phyloP scores from a whole-genome alignment of 306 rosid genomes.

The Quillaja saponaria region DNA sequence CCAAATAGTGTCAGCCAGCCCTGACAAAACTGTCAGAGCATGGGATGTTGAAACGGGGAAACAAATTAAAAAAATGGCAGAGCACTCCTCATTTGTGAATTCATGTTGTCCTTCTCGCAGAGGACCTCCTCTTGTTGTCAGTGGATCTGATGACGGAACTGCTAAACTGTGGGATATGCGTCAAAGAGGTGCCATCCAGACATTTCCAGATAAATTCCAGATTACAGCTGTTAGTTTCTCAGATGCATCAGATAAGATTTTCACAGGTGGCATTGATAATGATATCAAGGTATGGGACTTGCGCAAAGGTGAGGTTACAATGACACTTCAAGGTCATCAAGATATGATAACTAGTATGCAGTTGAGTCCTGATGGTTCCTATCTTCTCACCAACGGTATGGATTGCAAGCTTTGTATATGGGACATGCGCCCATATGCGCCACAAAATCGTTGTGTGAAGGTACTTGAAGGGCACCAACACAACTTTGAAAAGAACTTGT shows the following conservation, averaged over 20 bases:
- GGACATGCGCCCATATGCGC: conserved; percentile 99
- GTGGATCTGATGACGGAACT: conserved; percentile 96
- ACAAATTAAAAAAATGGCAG: conserved; percentile 92
- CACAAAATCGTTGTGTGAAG: conserved; percentile 92
- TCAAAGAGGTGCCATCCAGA: conserved; percentile 93
- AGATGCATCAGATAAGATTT: conserved; percentile 91
- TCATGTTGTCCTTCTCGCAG: conserved; percentile 93
- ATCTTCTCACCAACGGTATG: conserved; percentile 95
- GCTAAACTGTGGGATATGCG: conserved; percentile 98
- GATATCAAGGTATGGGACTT: conserved; percentile 93
- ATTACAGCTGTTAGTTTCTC: conserved; percentile 88
- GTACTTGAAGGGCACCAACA: conserved; percentile 94
- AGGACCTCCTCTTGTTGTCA: conserved; percentile 88
- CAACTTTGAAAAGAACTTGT: conserved; percentile 82
- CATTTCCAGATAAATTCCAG: conserved; percentile 92
- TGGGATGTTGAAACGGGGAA: conserved; percentile 96
- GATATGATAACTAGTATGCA: conserved; percentile 97
- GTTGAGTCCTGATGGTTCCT: conserved; percentile 97
- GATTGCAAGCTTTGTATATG: conserved; percentile 92
- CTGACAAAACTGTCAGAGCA: conserved; percentile 84
- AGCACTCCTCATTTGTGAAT: conserved; percentile 88
- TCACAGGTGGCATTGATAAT: conserved; percentile 87
- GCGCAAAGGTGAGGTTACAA: conserved; percentile 86
- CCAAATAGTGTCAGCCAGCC: conserved; percentile 84
- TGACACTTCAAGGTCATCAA: conserved; percentile 95